A percentile compares a stretch with the other conserved stretches of the same genome.
These are phyloP conservation scores for Hypholoma fasciculare DNA, from an alignment of 768 basidiomycete genomes.

Conservation along the genomic window DNA sequence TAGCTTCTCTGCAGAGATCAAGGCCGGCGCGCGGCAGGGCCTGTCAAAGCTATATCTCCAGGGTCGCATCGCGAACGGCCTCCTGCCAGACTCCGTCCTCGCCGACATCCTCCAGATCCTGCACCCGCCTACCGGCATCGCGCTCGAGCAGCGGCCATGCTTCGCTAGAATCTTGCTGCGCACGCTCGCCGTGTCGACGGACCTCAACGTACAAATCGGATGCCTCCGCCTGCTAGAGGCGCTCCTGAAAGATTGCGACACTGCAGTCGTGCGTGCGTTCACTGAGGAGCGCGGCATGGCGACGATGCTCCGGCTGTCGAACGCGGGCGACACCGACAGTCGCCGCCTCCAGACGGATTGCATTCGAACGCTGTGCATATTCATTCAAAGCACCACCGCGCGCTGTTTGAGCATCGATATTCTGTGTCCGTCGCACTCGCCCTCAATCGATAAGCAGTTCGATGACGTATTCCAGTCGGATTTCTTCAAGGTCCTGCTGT, in stretches of 20 bases:
- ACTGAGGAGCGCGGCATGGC: constrained; percentile 32
- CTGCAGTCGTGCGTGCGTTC: constrained; percentile 28
- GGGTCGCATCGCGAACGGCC: constrained; percentile 30
- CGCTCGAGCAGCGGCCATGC: constrained; percentile 21
- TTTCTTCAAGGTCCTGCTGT: constrained; percentile 36
- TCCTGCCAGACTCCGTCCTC: constrained; percentile 29
- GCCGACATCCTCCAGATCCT: constrained; percentile 38
- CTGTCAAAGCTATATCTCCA: constrained; percentile 36
- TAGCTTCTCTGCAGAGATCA: constrained; percentile 28
- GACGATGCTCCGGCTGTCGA: constrained; percentile 32
- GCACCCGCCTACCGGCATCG: constrained; percentile 28
- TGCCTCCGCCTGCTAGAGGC: constrained; percentile 35
- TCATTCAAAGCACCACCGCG: constrained; percentile 28
- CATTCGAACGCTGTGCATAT: constrained; percentile 35
- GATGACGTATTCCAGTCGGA: constrained; percentile 36
- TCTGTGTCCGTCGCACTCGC: constrained; percentile 13
- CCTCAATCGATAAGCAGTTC: constrained; percentile 14
- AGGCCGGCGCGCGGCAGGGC: constrained; percentile 27
- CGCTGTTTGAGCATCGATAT: constrained; percentile 7
- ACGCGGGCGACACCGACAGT: constrained; percentile 33
- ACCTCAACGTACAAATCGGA: constrained; percentile 32
- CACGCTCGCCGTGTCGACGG: constrained; percentile 27
- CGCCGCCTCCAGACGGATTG: constrained; percentile 39
- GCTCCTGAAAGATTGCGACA: constrained; percentile 25
- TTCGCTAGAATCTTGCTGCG: constrained; percentile 31